phyloP scores from a whole-genome alignment of 2,329 filamentous ascomycete species.

The Fusarium siculi region DNA sequence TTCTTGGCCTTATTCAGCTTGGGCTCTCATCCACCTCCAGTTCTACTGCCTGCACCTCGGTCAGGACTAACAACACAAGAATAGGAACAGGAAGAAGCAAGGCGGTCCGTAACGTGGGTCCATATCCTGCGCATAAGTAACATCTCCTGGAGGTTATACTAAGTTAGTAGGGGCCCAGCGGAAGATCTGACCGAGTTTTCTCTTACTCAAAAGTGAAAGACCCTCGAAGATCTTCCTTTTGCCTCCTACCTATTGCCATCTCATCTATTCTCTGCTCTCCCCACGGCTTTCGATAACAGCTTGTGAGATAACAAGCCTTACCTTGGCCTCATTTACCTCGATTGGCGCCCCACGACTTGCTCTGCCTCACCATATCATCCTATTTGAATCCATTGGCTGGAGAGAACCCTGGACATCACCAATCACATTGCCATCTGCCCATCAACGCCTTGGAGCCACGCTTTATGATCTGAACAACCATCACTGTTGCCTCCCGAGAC shows the following conservation, averaged over 20 bases:
- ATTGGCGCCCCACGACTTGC: slow-evolving; percentile 46
- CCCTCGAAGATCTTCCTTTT: slow-evolving; percentile 37
- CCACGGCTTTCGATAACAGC: slow-evolving; percentile 26
- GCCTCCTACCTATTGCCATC: slow-evolving; percentile 26
- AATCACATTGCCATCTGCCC: slow-evolving; percentile 48
- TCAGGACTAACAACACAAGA: slow-evolving; percentile 20
- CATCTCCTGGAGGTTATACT: slow-evolving; percentile 38
- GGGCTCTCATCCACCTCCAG: slow-evolving; percentile 21
- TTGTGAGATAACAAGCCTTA: slow-evolving; percentile 37
- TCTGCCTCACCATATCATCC: slow-evolving; percentile 50
- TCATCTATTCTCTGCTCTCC: slow-evolving; percentile 20
- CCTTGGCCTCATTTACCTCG: slow-evolving; percentile 43
- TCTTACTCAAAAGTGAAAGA: slow-evolving; percentile 33
- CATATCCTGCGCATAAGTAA: slow-evolving; percentile 41
- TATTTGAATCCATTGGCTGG: slow-evolving; percentile 49
- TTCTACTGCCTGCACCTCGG: slow-evolving; percentile 36
- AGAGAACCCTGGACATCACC: slow-evolving; percentile 46
- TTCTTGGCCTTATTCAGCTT: slow-evolving; percentile 31
- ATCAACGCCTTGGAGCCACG: slow-evolving; percentile 46
- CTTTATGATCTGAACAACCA: slow-evolving; percentile 41
- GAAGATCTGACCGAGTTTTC: slow-evolving; percentile 43
- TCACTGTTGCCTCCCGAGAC: slow-evolving; percentile 45
- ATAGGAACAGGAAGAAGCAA: slow-evolving; percentile 29
- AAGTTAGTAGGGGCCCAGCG: slow-evolving; percentile 26
- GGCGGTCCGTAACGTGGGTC: slow-evolving; percentile 47